A percentile compares a stretch with the other conserved stretches of the same genome.
phyloP scores from a whole-genome alignment of 1,139 yeast species.

The Pichia sp. region DNA sequence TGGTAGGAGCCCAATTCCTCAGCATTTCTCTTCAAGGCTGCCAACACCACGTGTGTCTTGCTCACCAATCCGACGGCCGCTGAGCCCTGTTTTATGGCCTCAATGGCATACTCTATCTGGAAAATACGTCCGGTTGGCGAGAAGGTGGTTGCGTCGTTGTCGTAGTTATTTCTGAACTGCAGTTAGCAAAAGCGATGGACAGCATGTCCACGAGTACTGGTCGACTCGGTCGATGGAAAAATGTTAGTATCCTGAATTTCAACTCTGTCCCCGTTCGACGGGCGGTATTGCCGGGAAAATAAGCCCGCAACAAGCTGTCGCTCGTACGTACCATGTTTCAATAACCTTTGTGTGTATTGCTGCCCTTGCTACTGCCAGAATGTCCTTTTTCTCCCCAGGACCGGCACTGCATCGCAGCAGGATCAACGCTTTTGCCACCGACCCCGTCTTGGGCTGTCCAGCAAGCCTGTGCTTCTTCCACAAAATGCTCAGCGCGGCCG shows the following conservation, averaged over 20 bases:
- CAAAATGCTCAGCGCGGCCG: conserved; percentile 3
- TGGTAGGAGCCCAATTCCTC: conserved; percentile 97
- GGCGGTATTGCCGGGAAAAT: too few species aligned
- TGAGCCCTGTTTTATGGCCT: conserved; percentile 96
- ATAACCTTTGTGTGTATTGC: background rate
- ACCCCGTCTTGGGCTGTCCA: background rate
- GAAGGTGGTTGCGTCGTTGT: conserved; percentile 95
- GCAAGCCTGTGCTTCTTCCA: background rate
- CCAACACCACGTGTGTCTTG: conserved; percentile 80
- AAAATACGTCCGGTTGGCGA: conserved; percentile 96
- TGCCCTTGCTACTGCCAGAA: background rate
- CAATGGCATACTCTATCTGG: conserved; percentile 94
- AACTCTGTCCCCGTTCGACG: background rate
- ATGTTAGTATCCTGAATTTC: background rate
- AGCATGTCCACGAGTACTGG: too few species aligned
- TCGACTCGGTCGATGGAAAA: background rate
- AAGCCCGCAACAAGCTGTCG: too few species aligned
- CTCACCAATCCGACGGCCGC: conserved; percentile 95
- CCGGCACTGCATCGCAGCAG: too few species aligned
- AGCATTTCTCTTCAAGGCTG: conserved; percentile 91
- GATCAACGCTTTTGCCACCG: conserved; percentile 3
- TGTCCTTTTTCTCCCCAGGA: too few species aligned
- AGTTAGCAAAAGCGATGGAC: background rate
- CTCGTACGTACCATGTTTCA: conserved; percentile 1
- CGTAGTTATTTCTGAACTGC: conserved; percentile 95